Percentiles rank a stretch among this genome's conserved stretches.
Evolutionary conservation across 495 filamentous ascomycete species (phyloP).

Genomic region (Penicillium bialowiezense): DNA sequence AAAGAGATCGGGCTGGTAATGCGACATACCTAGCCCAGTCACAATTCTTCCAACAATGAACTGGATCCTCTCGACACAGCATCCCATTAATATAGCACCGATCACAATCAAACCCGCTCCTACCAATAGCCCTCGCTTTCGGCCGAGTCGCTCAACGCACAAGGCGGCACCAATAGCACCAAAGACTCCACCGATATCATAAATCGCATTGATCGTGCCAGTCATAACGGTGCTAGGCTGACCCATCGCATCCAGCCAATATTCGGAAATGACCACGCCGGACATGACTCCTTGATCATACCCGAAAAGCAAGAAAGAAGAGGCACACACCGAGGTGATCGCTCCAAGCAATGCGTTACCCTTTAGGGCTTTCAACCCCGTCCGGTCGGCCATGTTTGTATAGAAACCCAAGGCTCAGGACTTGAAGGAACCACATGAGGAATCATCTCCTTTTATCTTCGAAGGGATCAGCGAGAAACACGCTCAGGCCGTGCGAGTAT

Average conservation of each 20-base stretch:
- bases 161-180: conserved; percentile 46
- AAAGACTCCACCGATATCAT: conserved; percentile 52
- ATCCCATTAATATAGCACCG: conserved; percentile 50
- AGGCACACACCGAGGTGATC: conserved; percentile 28
- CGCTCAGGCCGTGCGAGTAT: conserved; percentile 4
- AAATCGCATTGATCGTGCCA: conserved; percentile 44
- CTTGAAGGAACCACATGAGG: not conserved
- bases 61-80: conserved; percentile 33
- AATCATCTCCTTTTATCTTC: not conserved
- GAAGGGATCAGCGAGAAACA: not conserved
- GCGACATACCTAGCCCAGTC: conserved; percentile 32
- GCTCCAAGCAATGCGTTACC: conserved; percentile 19
- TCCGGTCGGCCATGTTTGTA: conserved; percentile 10
- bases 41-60: conserved; percentile 32
- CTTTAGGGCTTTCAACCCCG: conserved; percentile 11
- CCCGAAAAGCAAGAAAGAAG: conserved; percentile 30
- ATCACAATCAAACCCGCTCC: conserved; percentile 48
- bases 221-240: conserved; percentile 17
- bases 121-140: conserved; percentile 46
- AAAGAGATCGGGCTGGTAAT: no score
- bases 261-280: conserved; percentile 17
- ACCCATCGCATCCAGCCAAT: conserved; percentile 17
- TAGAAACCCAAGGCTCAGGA: not conserved
- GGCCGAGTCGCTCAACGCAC: conserved; percentile 49
- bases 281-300: conserved; percentile 37